phyloP scores from a whole-genome alignment of 805 yeast species.

The Saturnispora saitoi region DNA sequence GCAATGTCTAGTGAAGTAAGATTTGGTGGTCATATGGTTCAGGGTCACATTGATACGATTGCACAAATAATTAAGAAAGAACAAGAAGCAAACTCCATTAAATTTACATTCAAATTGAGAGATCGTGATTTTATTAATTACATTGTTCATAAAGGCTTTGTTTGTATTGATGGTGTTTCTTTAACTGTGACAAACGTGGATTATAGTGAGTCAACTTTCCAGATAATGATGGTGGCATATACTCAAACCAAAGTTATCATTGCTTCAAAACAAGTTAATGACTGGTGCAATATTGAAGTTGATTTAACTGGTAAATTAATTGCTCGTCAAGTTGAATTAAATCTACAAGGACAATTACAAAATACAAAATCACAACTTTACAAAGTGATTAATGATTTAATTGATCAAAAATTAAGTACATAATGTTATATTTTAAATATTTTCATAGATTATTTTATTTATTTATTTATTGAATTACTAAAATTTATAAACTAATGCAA shows the following conservation, averaged over 20 bases:
- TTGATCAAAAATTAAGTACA: constrained; percentile 34
- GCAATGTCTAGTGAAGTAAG: constrained; percentile 77
- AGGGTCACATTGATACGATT: constrained; percentile 92
- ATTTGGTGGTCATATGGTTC: constrained; percentile 96
- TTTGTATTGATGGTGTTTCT: constrained; percentile 88
- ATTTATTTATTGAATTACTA: not conserved
- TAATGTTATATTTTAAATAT: not conserved
- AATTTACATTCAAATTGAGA: constrained; percentile 64
- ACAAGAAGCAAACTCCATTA: constrained; percentile 68
- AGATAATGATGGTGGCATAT: constrained; percentile 86
- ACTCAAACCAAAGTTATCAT: constrained; percentile 77
- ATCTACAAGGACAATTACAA: constrained; percentile 45
- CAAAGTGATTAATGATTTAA: constrained; percentile 38
- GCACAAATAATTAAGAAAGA: constrained; percentile 50
- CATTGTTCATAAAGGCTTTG: constrained; percentile 92
- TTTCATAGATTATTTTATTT: no score
- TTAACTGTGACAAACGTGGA: constrained; percentile 80
- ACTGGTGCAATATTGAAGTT: constrained; percentile 80
- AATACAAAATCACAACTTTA: constrained; percentile 42
- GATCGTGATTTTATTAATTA: constrained; percentile 56
- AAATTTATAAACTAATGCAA: constrained; percentile 54
- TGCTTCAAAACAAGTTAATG: constrained; percentile 56
- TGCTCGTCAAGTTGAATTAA: constrained; percentile 69
- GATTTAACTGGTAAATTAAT: constrained; percentile 89
- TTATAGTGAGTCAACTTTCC: constrained; percentile 46